Percentiles rank a stretch among this genome's conserved stretches.
Evolutionary conservation across 768 basidiomycete species (phyloP).

Genomic region (Termitomyces sp.): DNA sequence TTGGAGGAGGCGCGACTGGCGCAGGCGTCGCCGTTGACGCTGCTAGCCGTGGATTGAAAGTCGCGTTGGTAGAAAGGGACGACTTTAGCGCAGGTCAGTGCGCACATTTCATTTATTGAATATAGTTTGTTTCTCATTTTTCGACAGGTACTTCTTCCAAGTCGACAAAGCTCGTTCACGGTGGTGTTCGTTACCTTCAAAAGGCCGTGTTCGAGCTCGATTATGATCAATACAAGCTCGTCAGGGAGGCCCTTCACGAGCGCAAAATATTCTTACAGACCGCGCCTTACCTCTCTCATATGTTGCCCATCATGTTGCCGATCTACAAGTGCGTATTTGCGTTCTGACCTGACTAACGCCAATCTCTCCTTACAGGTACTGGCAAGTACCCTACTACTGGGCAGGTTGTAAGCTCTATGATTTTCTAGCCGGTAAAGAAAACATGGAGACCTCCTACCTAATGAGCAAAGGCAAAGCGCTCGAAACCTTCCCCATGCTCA

Average conservation of each 20-base stretch:
- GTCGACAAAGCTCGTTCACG: slow-evolving; percentile 97
- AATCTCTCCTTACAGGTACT: slow-evolving; percentile 50
- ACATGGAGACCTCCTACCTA: slow-evolving; percentile 93
- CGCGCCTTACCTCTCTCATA: slow-evolving; percentile 86
- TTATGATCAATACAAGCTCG: slow-evolving; percentile 95
- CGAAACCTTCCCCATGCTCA: slow-evolving; percentile 96
- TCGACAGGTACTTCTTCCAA: slow-evolving; percentile 88
- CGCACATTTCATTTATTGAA: neutral
- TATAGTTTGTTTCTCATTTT: neutral
- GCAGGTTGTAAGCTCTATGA: slow-evolving; percentile 97
- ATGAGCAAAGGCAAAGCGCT: slow-evolving; percentile 93
- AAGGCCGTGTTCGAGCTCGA: slow-evolving; percentile 95
- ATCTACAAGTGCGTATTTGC: slow-evolving; percentile 67
- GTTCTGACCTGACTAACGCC: neutral
- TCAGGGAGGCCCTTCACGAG: slow-evolving; percentile 92
- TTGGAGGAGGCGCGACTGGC: slow-evolving; percentile 95
- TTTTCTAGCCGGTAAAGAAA: slow-evolving; percentile 88
- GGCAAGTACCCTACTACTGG: slow-evolving; percentile 97
- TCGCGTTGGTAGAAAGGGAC: slow-evolving; percentile 88
- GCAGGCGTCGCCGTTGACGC: slow-evolving; percentile 97
- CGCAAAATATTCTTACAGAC: slow-evolving; percentile 91
- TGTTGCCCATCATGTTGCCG: slow-evolving; percentile 97
- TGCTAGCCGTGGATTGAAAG: slow-evolving; percentile 83
- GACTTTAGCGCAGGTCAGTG: slow-evolving; percentile 82
- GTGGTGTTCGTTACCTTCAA: slow-evolving; percentile 95